Evolutionary conservation across 2,329 filamentous ascomycete species (phyloP).

Genomic region (Stemphylium beticola): DNA sequence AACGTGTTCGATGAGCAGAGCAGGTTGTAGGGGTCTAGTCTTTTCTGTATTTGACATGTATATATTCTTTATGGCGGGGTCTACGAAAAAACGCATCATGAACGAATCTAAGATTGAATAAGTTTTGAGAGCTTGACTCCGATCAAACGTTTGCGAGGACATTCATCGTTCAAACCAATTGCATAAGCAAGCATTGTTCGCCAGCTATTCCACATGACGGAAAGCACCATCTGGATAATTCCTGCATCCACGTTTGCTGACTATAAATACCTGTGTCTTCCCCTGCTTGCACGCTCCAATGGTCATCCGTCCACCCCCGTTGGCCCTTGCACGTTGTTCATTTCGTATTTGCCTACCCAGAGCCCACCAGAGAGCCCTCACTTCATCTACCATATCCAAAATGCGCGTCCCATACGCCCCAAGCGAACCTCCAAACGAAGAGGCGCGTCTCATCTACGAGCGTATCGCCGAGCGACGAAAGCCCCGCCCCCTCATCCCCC

Average conservation of each 20-base stretch:
- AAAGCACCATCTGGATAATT: conserved; percentile 9
- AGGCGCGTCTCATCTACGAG: conserved; percentile 56
- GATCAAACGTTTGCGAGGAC: background rate
- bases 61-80: conserved; percentile 20
- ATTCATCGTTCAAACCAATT: background rate
- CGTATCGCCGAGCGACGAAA: conserved; percentile 61
- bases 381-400: conserved; percentile 16
- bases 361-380: conserved; percentile 1
- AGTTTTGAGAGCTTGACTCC: background rate
- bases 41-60: conserved; percentile 16
- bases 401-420: conserved; percentile 66
- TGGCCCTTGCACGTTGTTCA: background rate
- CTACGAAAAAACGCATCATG: background rate
- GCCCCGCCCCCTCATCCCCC: conserved; percentile 59
- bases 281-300: background rate
- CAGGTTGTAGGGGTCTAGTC: conserved; percentile 27
- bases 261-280: conserved; percentile 4
- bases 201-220: conserved; percentile 4
- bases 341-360: background rate
- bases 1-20: conserved; percentile 33
- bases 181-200: background rate
- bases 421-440: conserved; percentile 54
- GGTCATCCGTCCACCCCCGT: background rate
- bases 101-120: background rate
- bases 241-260: conserved; percentile 3